phyloP scores from a whole-genome alignment of 352 stramenopile species.

The Phytophthora pluvialis region DNA sequence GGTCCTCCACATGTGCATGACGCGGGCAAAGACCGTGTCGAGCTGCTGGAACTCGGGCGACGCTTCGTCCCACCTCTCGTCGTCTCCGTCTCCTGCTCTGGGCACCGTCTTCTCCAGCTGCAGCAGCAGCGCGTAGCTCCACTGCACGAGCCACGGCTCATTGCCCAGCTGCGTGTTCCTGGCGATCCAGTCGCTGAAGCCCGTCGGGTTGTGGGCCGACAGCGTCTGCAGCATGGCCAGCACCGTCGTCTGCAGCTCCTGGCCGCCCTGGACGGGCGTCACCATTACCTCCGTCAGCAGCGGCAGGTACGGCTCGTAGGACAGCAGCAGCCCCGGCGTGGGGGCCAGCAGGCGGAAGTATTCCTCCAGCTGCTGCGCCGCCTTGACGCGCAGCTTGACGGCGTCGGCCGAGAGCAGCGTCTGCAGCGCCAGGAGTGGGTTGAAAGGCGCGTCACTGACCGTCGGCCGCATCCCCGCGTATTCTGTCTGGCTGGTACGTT shows the following conservation, averaged over 20 bases:
- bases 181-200: constrained; percentile 59
- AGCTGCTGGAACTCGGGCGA: constrained; percentile 56
- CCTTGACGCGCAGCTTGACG: constrained; percentile 49
- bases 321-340: constrained; percentile 37
- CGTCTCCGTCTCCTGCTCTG: neutral
- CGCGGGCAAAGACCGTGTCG: constrained; percentile 40
- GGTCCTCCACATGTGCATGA: constrained; percentile 56
- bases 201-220: constrained; percentile 43
- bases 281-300: constrained; percentile 46
- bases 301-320: constrained; percentile 61
- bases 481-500: neutral
- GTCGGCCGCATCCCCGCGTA: neutral
- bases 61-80: constrained; percentile 40
- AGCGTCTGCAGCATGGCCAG: constrained; percentile 49
- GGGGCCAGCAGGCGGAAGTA: constrained; percentile 39
- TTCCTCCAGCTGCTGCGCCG: constrained; percentile 52
- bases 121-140: constrained; percentile 50
- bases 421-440: constrained; percentile 54
- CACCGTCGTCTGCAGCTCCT: constrained; percentile 49
- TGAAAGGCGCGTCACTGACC: constrained; percentile 26
- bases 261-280: constrained; percentile 32
- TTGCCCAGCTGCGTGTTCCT: constrained; percentile 44
- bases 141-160: constrained; percentile 60
- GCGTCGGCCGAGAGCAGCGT: constrained; percentile 49
- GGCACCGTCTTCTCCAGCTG: constrained; percentile 48